Base-by-base conservation (phyloP, 768 basidiomycete species). In the Crepidotus variabilis region DNA sequence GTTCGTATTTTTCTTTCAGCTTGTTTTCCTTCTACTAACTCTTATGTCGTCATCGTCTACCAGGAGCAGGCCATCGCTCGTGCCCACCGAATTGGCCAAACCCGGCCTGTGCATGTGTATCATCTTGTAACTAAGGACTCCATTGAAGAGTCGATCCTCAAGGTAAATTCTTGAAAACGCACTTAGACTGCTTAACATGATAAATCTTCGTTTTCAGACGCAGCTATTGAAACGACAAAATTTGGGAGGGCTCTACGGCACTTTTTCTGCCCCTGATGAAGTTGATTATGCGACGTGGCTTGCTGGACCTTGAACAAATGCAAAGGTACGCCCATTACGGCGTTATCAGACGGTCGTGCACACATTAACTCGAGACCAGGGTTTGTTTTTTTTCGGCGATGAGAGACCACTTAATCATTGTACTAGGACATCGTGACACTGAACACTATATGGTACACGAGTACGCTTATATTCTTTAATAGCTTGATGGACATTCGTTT, bases 61-160 rank as follows among this genome's bases (percentile, higher is more conserved):
- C 53, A 65, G 63, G 63, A 65, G n/a, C 63, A 65, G 56, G 63
- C 63, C 4, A 62, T 65, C 20, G 55, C 59, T 47, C 63, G 61
- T 13, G 55, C 48, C 1, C 54, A 65, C 54, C 57, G 63, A 14
- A 60, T 62, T 9, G 63, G 63, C 10, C 63, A 65, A 36, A 57
- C 54, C 0, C 50, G 33, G 8, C 57, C 55, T n/a, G 61, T 65
- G 1, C 39, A 53, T 4, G 60, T 65, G 1, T 61, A 57, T 21
- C 61, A 55, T 11, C 55, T 61, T 35, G 54, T 61, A n/a, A 35
- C 52, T 1, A 32, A 53, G 23, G 49, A 60, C 9, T 57, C 53
- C 7, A 49, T 63, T 21, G 70, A 71, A 47, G 63, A 68, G 34
- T 59, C 63, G 16, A 65, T 70, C 46, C 61, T 70, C 28, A 18